Evolutionary conservation across 495 filamentous ascomycete species (phyloP).

Genomic region (Thozetella sp.): DNA sequence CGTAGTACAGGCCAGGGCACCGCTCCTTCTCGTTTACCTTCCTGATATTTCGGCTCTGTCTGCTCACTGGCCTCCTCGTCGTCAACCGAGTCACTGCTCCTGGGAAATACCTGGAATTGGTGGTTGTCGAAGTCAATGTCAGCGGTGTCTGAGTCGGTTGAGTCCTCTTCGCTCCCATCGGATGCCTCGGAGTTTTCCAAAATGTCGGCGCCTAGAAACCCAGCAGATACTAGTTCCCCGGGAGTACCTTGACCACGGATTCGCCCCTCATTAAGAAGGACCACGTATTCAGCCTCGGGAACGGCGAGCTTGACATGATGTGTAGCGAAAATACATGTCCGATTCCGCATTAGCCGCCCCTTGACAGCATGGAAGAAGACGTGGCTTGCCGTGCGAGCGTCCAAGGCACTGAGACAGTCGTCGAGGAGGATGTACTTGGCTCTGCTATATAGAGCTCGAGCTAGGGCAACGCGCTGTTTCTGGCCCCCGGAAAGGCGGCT

Average conservation of each 20-base stretch:
- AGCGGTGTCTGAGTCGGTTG: slow-evolving; percentile 28
- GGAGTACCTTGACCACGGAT: slow-evolving; percentile 67
- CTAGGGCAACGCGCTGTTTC: slow-evolving; percentile 86
- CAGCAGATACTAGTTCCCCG: slow-evolving; percentile 67
- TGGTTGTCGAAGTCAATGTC: no score
- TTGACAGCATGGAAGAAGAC: slow-evolving; percentile 79
- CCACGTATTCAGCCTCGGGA: slow-evolving; percentile 65
- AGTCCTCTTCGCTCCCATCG: slow-evolving; percentile 26
- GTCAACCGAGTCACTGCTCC: no score
- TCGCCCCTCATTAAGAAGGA: slow-evolving; percentile 75
- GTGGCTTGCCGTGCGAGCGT: slow-evolving; percentile 86
- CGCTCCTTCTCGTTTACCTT: slow-evolving; percentile 69
- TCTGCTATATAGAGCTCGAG: slow-evolving; percentile 78
- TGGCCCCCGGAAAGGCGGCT: slow-evolving; percentile 84
- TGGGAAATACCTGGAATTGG: no score
- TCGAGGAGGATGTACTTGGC: slow-evolving; percentile 78
- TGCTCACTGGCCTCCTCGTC: no score
- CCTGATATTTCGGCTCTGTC: slow-evolving; percentile 43
- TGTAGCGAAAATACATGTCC: slow-evolving; percentile 82
- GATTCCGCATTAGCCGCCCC: slow-evolving; percentile 72
- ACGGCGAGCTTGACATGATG: slow-evolving; percentile 76
- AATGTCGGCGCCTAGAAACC: slow-evolving; percentile 70
- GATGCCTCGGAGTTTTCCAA: slow-evolving; percentile 58
- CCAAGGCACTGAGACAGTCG: slow-evolving; percentile 83
- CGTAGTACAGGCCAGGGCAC: slow-evolving; percentile 70